phyloP scores from a whole-genome alignment of 73 alveolate species.

The Diophrys appendiculata region DNA sequence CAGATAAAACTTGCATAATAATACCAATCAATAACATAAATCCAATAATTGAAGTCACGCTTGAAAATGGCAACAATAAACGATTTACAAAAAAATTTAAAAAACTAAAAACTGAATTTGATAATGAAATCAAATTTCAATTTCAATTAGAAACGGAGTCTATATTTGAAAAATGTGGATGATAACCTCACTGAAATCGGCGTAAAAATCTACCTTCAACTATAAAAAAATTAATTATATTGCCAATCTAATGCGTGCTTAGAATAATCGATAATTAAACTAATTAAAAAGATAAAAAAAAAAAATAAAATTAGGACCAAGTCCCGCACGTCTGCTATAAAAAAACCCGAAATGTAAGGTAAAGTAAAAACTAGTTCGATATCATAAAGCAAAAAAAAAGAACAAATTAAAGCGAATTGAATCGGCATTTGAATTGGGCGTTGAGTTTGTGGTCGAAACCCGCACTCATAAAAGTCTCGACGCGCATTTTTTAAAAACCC shows the following conservation, averaged over 20 bases:
- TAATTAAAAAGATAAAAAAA: slow-evolving; percentile 22
- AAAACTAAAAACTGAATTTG: slow-evolving; percentile 24
- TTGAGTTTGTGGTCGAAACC: slow-evolving; percentile 40
- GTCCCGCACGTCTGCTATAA: background rate
- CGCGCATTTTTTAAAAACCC: slow-evolving; percentile 33
- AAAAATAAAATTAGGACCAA: slow-evolving; percentile 6
- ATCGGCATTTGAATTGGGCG: slow-evolving; percentile 26
- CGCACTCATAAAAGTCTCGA: slow-evolving; percentile 41
- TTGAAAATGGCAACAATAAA: slow-evolving; percentile 41
- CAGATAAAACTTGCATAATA: slow-evolving; percentile 28
- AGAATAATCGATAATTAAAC: slow-evolving; percentile 25
- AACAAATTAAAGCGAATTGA: slow-evolving; percentile 23
- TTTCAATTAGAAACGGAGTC: slow-evolving; percentile 33
- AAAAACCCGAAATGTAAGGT: slow-evolving; percentile 18
- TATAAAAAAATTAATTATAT: slow-evolving; percentile 10
- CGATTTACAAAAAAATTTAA: slow-evolving; percentile 32
- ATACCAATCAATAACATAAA: slow-evolving; percentile 41
- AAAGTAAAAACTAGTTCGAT: slow-evolving; percentile 26
- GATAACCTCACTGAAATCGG: slow-evolving; percentile 34
- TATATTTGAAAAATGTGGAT: slow-evolving; percentile 22
- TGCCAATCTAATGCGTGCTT: slow-evolving; percentile 39
- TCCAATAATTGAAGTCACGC: slow-evolving; percentile 41
- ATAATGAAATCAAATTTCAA: slow-evolving; percentile 36
- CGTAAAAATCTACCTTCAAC: slow-evolving; percentile 32
- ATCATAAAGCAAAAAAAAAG: slow-evolving; percentile 31